These are phyloP conservation scores for Glebionis coronaria DNA, from an alignment of 129 eudicot genomes.

Conservation along the genomic window DNA sequence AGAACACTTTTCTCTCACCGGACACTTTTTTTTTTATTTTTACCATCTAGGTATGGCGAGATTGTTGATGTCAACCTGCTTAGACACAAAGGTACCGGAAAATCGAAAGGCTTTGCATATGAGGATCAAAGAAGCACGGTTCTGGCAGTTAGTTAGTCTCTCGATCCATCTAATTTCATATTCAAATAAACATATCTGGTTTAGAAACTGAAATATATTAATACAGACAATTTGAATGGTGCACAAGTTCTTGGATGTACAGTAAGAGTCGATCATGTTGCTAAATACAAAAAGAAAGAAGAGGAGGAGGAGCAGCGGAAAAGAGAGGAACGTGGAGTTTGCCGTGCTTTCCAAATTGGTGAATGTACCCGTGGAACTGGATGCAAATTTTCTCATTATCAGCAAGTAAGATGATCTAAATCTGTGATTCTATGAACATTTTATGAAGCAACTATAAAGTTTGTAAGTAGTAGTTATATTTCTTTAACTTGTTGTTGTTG, in stretches of 20 bases:
- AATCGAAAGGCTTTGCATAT: slow-evolving; percentile 95
- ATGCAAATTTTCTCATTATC: slow-evolving; percentile 89
- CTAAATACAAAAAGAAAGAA: slow-evolving; percentile 78
- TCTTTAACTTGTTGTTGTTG: neutral
- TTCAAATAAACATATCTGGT: neutral
- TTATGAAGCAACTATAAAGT: neutral
- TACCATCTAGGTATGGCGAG: slow-evolving; percentile 69
- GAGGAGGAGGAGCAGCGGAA: slow-evolving; percentile 69
- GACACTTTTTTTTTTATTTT: neutral
- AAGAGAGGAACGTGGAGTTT: slow-evolving; percentile 90
- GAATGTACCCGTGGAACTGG: slow-evolving; percentile 84
- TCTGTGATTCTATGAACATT: neutral
- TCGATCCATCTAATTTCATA: neutral
- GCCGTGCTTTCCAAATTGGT: slow-evolving; percentile 94
- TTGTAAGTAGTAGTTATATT: neutral
- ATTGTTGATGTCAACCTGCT: slow-evolving; percentile 86
- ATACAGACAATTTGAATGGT: slow-evolving; percentile 81
- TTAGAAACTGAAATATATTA: neutral
- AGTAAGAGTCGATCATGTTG: slow-evolving; percentile 88
- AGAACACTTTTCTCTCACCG: no score
- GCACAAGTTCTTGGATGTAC: slow-evolving; percentile 77
- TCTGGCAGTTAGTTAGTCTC: slow-evolving; percentile 84
- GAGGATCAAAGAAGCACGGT: slow-evolving; percentile 95
- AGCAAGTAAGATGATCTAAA: slow-evolving; percentile 47
- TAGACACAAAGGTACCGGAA: slow-evolving; percentile 87